A percentile compares a stretch with the other conserved stretches of the same genome.
These are phyloP conservation scores for Orbilia brochopaga DNA, from an alignment of 2,329 filamentous ascomycete species.

Conservation along the genomic window DNA sequence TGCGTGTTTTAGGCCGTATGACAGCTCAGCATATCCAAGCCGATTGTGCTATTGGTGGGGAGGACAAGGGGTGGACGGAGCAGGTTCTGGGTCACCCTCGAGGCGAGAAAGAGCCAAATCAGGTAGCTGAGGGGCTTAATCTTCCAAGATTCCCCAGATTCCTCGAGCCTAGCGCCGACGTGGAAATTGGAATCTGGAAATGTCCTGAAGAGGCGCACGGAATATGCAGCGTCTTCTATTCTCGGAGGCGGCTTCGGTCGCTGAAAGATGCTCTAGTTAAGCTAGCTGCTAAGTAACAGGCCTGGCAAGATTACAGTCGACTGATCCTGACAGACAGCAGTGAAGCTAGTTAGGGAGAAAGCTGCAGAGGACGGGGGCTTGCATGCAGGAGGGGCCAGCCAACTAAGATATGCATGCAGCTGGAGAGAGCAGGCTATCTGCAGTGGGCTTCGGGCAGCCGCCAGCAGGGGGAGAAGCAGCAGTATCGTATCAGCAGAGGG, in stretches of 20 bases:
- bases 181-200: conserved; percentile 3
- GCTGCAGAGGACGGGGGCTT: conserved; percentile 42
- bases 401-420: conserved; percentile 46
- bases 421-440: conserved; percentile 12
- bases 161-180: conserved; percentile 20
- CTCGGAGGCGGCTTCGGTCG: conserved; percentile 6
- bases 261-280: background rate
- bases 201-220: background rate
- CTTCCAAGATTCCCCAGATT: conserved; percentile 22
- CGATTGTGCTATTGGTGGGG: conserved; percentile 43
- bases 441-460: background rate
- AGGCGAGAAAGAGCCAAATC: conserved; percentile 34
- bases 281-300: background rate
- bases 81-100: conserved; percentile 24
- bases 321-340: conserved; percentile 7
- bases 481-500: background rate
- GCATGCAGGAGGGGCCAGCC: conserved; percentile 46
- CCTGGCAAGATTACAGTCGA: background rate
- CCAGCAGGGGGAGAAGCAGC: conserved; percentile 32
- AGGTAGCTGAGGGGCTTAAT: conserved; percentile 18
- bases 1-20: conserved; percentile 50
- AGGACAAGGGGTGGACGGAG: conserved; percentile 45
- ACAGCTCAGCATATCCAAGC: conserved; percentile 50
- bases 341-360: conserved; percentile 2
- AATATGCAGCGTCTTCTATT: conserved; percentile 5